Evolutionary conservation across 495 filamentous ascomycete genomes (phyloP).

Genomic region (Aspergillus biplanus): DNA sequence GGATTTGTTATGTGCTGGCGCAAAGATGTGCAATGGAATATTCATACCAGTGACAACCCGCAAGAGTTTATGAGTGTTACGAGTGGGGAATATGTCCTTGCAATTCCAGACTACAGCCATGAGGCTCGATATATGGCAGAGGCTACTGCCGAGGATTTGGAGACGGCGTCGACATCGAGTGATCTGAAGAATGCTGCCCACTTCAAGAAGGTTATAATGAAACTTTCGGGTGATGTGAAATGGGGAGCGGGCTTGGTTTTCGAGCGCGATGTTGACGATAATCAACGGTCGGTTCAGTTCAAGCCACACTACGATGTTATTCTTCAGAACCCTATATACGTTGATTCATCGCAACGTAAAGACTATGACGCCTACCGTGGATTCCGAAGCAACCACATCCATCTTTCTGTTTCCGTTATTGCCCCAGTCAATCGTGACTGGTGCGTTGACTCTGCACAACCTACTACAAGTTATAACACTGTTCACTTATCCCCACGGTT

Average conservation of each 20-base stretch:
- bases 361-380: conserved; percentile 90
- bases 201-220: conserved; percentile 99
- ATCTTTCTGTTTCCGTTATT: conserved; percentile 86
- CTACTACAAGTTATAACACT: conserved; percentile 89
- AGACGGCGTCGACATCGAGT: conserved; percentile 63
- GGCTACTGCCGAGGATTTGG: conserved; percentile 59
- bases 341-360: conserved; percentile 58
- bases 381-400: conserved; percentile 94
- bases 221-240: conserved; percentile 90
- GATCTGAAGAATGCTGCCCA: conserved; percentile 72
- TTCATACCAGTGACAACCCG: conserved; percentile 80
- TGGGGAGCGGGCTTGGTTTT: conserved; percentile 92
- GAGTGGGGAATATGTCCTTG: conserved; percentile 90
- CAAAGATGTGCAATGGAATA: conserved; percentile 83
- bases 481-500: conserved; percentile 92
- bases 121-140: conserved; percentile 73
- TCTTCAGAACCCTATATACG: conserved; percentile 75
- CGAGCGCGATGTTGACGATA: conserved; percentile 71
- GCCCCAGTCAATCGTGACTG: conserved; percentile 79
- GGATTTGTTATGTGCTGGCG: conserved; percentile 99
- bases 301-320: conserved; percentile 91
- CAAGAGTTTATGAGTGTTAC: conserved; percentile 94
- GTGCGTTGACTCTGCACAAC: conserved; percentile 69
- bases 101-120: conserved; percentile 89
- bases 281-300: conserved; percentile 80